phyloP scores from a whole-genome alignment of 805 yeast genomes.

The Candida silvicultrix region DNA sequence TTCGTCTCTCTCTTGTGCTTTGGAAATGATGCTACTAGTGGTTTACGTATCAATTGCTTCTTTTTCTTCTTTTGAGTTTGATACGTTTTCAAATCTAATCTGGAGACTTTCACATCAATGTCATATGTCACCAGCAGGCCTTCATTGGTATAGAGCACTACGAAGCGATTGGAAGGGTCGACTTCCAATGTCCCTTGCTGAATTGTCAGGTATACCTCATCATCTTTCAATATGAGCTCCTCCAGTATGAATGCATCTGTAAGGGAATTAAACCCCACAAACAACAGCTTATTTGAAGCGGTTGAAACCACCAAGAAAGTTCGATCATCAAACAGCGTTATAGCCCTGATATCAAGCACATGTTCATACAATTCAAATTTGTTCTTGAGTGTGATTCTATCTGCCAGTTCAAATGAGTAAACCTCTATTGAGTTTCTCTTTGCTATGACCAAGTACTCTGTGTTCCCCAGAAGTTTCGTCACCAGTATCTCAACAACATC shows the following conservation, averaged over 20 bases:
- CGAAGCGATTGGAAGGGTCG: slow-evolving; percentile 4
- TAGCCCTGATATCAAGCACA: slow-evolving; percentile 9
- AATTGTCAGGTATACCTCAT: slow-evolving; percentile 5
- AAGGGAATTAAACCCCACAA: slow-evolving; percentile 11
- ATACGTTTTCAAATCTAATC: background rate
- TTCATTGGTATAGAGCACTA: slow-evolving; percentile 9
- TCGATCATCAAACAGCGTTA: slow-evolving; percentile 7
- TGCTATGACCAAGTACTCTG: slow-evolving; percentile 1
- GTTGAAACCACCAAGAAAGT: slow-evolving; percentile 12
- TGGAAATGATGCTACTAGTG: background rate
- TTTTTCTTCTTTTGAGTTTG: background rate
- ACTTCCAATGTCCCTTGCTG: slow-evolving; percentile 9
- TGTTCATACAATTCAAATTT: background rate
- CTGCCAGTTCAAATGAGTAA: background rate
- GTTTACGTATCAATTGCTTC: background rate
- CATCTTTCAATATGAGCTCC: slow-evolving; percentile 6
- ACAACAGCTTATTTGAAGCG: slow-evolving; percentile 8
- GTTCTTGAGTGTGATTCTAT: background rate
- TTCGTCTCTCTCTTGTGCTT: background rate
- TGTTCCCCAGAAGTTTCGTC: background rate
- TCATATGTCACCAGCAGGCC: background rate
- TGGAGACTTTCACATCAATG: background rate
- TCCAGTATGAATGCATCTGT: slow-evolving; percentile 7
- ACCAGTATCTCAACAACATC: background rate
- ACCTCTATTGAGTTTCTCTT: slow-evolving; percentile 11